Evolutionary conservation across 2,329 filamentous ascomycete species (phyloP).

Genomic region (Sclerotinia sclerotiorum): DNA sequence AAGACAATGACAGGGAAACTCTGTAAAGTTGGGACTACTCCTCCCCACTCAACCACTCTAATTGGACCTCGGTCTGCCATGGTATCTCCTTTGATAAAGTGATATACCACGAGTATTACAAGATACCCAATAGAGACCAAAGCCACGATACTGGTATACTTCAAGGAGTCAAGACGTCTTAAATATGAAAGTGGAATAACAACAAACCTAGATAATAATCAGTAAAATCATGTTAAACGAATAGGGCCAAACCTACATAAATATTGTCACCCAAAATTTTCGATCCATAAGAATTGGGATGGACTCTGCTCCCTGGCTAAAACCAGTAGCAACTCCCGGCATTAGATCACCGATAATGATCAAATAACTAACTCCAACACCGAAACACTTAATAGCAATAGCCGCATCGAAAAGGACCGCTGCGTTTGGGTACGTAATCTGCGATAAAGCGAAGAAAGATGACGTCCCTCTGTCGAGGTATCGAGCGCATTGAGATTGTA

Average conservation of each 20-base stretch:
- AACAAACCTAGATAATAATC: slow-evolving; percentile 60
- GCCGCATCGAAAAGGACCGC: slow-evolving; percentile 93
- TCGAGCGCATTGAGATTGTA: slow-evolving; percentile 87
- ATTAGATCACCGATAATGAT: slow-evolving; percentile 99
- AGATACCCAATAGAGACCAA: slow-evolving; percentile 92
- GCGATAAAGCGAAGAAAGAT: slow-evolving; percentile 95
- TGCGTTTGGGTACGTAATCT: slow-evolving; percentile 94
- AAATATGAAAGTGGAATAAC: slow-evolving; percentile 95
- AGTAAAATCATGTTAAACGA: not conserved
- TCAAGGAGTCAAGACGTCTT: slow-evolving; percentile 86
- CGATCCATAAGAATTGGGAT: slow-evolving; percentile 79
- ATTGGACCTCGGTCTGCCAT: slow-evolving; percentile 72
- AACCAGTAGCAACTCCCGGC: slow-evolving; percentile 87
- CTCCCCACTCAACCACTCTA: slow-evolving; percentile 74
- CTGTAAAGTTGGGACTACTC: slow-evolving; percentile 74
- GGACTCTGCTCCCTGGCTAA: slow-evolving; percentile 62
- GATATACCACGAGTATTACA: slow-evolving; percentile 88
- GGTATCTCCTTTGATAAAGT: slow-evolving; percentile 78
- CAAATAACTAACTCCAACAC: slow-evolving; percentile 93
- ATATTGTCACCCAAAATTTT: slow-evolving; percentile 96
- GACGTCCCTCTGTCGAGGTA: slow-evolving; percentile 87
- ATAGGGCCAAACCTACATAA: slow-evolving; percentile 63
- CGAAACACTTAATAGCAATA: slow-evolving; percentile 97
- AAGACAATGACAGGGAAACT: slow-evolving; percentile 95
- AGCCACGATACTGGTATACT: slow-evolving; percentile 93